These are phyloP conservation scores for Stygiomarasmius scandens DNA, from an alignment of 1,284 basidiomycete genomes.

Conservation along the genomic window DNA sequence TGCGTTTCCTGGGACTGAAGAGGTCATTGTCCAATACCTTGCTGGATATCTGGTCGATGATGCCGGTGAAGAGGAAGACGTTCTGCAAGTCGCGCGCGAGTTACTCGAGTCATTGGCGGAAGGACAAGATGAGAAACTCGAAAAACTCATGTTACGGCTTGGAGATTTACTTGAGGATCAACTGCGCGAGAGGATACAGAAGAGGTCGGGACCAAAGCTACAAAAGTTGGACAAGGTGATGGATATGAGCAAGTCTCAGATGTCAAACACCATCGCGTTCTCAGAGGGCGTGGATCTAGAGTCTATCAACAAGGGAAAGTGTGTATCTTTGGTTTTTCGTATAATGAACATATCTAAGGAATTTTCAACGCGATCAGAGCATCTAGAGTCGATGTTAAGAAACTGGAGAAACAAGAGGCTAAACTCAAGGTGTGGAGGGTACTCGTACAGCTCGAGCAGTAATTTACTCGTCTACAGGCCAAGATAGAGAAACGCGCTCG, in stretches of 20 bases:
- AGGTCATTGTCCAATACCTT: conserved; percentile 92
- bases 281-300: conserved; percentile 90
- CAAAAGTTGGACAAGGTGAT: conserved; percentile 91
- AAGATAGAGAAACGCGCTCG: conserved; percentile 96
- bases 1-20: conserved; percentile 87
- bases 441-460: neutral
- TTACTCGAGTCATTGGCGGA: conserved; percentile 77
- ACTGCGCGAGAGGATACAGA: conserved; percentile 58
- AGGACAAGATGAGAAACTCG: conserved; percentile 54
- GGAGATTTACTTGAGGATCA: conserved; percentile 69
- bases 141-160: conserved; percentile 70
- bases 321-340: conserved; percentile 36
- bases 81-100: conserved; percentile 75
- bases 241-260: conserved; percentile 87
- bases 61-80: conserved; percentile 89
- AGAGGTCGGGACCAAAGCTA: conserved; percentile 59
- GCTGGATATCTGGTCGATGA: conserved; percentile 92
- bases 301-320: conserved; percentile 93
- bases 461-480: conserved; percentile 50
- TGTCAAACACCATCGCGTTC: conserved; percentile 85
- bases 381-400: conserved; percentile 96
- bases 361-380: conserved; percentile 52
- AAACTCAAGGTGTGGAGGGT: conserved; percentile 75
- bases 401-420: conserved; percentile 97
- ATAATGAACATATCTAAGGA: neutral